Evolutionary conservation across 805 yeast species (phyloP).

Genomic region (Suhomyces kilbournensis): DNA sequence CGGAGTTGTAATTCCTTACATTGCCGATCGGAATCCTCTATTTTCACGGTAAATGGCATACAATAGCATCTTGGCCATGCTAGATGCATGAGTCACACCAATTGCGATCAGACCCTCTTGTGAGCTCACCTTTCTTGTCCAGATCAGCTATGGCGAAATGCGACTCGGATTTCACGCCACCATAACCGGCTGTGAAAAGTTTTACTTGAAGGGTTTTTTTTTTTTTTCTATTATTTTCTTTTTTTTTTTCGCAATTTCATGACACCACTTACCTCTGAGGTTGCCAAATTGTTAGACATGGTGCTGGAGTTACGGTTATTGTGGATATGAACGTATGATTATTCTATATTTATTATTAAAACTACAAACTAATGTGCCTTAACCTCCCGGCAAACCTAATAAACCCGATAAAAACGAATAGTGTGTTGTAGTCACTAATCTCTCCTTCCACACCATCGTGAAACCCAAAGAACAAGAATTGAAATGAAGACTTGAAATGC

Average conservation of each 20-base stretch:
- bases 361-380: not conserved
- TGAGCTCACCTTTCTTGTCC: not conserved
- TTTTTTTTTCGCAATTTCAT: not conserved
- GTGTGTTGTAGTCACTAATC: not conserved
- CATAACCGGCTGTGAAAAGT: not conserved
- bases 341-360: not conserved
- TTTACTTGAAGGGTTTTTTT: not conserved
- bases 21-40: not conserved
- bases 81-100: not conserved
- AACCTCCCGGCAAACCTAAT: conserved; percentile 3
- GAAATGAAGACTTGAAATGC: not conserved
- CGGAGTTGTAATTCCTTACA: not conserved
- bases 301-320: not conserved
- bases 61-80: not conserved
- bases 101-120: not conserved
- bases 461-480: not conserved
- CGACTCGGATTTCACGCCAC: not conserved
- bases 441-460: not conserved
- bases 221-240: not conserved
- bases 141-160: not conserved
- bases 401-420: not conserved
- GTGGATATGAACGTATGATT: not conserved
- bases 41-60: not conserved
- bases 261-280: not conserved
- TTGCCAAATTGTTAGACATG: not conserved